These are phyloP conservation scores for Grigorovia transvaalensis DNA, from an alignment of 805 yeast genomes.

Conservation along the genomic window DNA sequence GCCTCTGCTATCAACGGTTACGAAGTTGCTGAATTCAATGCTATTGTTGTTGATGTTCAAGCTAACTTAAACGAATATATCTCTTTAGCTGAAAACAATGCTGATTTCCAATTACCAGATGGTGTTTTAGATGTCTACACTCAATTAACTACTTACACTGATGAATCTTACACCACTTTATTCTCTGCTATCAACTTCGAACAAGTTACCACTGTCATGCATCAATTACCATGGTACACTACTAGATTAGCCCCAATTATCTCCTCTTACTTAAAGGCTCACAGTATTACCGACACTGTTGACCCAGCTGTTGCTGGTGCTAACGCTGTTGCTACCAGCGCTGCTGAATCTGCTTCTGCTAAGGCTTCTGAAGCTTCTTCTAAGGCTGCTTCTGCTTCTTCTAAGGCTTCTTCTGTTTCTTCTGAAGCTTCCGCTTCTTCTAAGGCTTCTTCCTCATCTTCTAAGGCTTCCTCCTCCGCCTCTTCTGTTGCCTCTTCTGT, in stretches of 20 bases:
- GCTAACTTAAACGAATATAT: conserved; percentile 15
- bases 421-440: conserved; percentile 6
- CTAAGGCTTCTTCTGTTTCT: conserved; percentile 4
- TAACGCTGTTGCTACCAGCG: conserved; percentile 4
- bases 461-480: conserved; percentile 6
- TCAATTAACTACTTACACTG: conserved; percentile 27
- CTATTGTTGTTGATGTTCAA: conserved; percentile 16
- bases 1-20: conserved; percentile 9
- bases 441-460: conserved; percentile 4
- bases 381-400: conserved; percentile 5
- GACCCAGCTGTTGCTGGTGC: conserved; percentile 7
- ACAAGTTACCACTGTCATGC: conserved; percentile 24
- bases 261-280: conserved; percentile 10
- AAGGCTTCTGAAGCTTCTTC: conserved; percentile 7
- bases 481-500: conserved; percentile 6
- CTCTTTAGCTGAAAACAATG: conserved; percentile 12
- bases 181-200: conserved; percentile 22
- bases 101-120: conserved; percentile 13
- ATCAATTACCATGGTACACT: conserved; percentile 30
- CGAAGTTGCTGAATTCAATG: conserved; percentile 18
- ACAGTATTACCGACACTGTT: conserved; percentile 8
- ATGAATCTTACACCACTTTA: conserved; percentile 28
- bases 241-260: conserved; percentile 19
- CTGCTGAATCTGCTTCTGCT: conserved; percentile 5
- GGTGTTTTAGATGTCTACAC: conserved; percentile 18